Conservation (phyloP, 1,284 basidiomycete species). For the Hemileia vastatrix region DNA sequence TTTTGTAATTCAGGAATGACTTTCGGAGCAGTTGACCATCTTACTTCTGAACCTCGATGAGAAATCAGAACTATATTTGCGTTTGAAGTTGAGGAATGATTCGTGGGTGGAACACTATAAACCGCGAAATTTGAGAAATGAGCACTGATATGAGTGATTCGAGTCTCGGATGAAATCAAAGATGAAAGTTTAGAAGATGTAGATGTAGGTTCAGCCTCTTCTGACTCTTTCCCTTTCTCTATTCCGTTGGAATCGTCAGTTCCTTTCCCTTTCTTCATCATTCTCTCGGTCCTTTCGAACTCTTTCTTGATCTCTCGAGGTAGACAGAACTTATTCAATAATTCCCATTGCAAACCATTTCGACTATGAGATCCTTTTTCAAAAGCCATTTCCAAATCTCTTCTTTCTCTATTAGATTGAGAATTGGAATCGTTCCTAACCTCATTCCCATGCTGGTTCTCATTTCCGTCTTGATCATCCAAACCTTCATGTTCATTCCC, state of each 20-base stretch:
- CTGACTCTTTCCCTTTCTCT: slow-evolving; percentile 46
- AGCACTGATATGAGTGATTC: slow-evolving; percentile 61
- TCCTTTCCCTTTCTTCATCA: too few species aligned
- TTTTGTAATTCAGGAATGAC: slow-evolving; percentile 63
- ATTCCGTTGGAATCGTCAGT: slow-evolving; percentile 47
- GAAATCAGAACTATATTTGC: too few species aligned
- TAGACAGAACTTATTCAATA: too few species aligned
- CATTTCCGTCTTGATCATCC: background rate
- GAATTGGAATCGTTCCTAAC: background rate
- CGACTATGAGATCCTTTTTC: too few species aligned
- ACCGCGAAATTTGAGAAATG: slow-evolving; percentile 68
- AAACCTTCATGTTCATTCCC: background rate
- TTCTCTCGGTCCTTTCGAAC: too few species aligned
- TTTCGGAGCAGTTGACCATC: slow-evolving; percentile 47
- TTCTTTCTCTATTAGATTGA: background rate
- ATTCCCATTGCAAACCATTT: too few species aligned
- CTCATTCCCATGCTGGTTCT: background rate
- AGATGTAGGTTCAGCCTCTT: slow-evolving; percentile 58
- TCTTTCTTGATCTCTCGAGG: too few species aligned
- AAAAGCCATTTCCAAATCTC: too few species aligned
- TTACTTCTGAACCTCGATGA: slow-evolving; percentile 43
- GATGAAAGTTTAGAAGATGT: slow-evolving; percentile 47
- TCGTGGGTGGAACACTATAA: slow-evolving; percentile 64
- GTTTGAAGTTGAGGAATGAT: slow-evolving; percentile 59
- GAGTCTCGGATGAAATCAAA: slow-evolving; percentile 22